Evolutionary conservation across 257 asterid genomes (phyloP).

Genomic region (Catharanthus roseus): DNA sequence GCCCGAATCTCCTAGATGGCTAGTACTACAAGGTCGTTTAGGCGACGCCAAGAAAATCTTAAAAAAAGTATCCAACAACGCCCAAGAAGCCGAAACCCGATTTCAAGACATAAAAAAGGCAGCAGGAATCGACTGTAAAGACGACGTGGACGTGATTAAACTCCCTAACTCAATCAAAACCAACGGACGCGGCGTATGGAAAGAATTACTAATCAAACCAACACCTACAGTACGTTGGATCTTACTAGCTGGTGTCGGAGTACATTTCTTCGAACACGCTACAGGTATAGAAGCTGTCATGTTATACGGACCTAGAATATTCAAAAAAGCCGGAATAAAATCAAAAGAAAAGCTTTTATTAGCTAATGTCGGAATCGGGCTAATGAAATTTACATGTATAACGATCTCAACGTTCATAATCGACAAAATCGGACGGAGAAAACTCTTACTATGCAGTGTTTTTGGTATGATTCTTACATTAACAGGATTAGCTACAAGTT

Average conservation of each 20-base stretch:
- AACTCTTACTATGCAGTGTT: slow-evolving; percentile 40
- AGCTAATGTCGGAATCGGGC: slow-evolving; percentile 59
- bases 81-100: slow-evolving; percentile 48
- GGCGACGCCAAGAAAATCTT: slow-evolving; percentile 51
- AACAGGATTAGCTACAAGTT: slow-evolving; percentile 44
- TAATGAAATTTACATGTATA: slow-evolving; percentile 46
- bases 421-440: slow-evolving; percentile 58
- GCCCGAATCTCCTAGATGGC: slow-evolving; percentile 92
- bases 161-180: slow-evolving; percentile 11
- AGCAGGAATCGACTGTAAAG: slow-evolving; percentile 41
- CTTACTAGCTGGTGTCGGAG: slow-evolving; percentile 50
- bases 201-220: slow-evolving; percentile 36
- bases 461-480: slow-evolving; percentile 51
- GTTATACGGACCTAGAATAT: slow-evolving; percentile 53
- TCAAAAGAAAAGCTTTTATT: slow-evolving; percentile 32
- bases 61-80: slow-evolving; percentile 36
- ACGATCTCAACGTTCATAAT: slow-evolving; percentile 44
- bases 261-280: slow-evolving; percentile 73
- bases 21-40: slow-evolving; percentile 45
- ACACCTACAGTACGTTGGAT: slow-evolving; percentile 51
- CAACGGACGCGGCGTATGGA: slow-evolving; percentile 35
- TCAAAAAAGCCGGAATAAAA: slow-evolving; percentile 54
- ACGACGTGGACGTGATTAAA: slow-evolving; percentile 33
- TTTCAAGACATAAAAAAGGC: slow-evolving; percentile 41
- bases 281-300: slow-evolving; percentile 64